Percentiles rank a stretch among this genome's conserved stretches.
These are phyloP conservation scores for Daldinia loculata DNA, from an alignment of 495 filamentous ascomycete species.

Conservation along the genomic window DNA sequence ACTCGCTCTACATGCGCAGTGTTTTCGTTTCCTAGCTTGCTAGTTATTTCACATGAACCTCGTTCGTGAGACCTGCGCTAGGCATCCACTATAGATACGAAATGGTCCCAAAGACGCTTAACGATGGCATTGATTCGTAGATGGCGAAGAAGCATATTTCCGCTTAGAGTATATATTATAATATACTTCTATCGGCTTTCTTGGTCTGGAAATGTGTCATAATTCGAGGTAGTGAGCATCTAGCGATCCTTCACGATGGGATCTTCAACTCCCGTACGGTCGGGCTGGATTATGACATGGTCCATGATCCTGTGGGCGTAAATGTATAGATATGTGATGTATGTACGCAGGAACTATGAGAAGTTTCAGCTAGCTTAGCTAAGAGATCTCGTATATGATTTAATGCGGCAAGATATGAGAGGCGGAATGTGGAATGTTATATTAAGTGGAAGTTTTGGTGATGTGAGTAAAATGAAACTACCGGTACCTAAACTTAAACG, in stretches of 20 bases:
- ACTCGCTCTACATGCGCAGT: slow-evolving; percentile 16
- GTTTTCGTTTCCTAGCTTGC: slow-evolving; percentile 3
- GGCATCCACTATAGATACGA: neutral
- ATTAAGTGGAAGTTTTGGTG: neutral
- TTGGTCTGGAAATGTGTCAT: neutral
- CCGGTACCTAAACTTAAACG: no score
- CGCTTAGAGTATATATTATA: slow-evolving; percentile 7
- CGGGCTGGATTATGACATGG: neutral
- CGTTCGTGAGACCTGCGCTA: neutral
- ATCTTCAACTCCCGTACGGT: slow-evolving; percentile 13
- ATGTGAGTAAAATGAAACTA: neutral
- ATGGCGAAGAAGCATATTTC: slow-evolving; percentile 18
- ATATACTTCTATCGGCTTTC: neutral
- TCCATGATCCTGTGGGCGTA: slow-evolving; percentile 13
- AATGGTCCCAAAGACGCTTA: neutral
- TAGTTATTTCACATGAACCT: slow-evolving; percentile 19
- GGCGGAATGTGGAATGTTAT: neutral
- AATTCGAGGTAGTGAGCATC: slow-evolving; percentile 25
- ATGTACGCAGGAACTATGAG: neutral
- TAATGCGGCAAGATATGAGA: neutral
- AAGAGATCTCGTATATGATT: slow-evolving; percentile 6
- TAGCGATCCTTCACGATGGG: slow-evolving; percentile 23
- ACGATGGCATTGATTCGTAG: neutral
- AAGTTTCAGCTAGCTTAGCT: slow-evolving; percentile 16
- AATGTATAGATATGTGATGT: slow-evolving; percentile 8